Base-by-base conservation (phyloP, 2,329 filamentous ascomycete species). In the Calonectria fujianensis region DNA sequence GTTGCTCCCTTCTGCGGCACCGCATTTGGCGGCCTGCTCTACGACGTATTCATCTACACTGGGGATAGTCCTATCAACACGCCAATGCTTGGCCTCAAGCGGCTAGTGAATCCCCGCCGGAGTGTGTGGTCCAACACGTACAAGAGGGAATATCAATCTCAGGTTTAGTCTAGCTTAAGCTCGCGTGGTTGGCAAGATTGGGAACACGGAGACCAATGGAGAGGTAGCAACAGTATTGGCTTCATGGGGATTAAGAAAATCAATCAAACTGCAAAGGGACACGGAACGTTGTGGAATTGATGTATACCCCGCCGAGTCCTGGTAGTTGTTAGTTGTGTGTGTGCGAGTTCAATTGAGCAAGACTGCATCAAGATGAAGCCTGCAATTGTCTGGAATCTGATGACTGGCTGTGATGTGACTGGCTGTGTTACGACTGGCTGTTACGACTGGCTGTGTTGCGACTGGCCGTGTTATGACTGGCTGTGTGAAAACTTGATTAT, bases 11-110 rank as follows among this genome's bases (percentile, higher is more conserved):
- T 95, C 81, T 82, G 90, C 13, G 94, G 93, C 7, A 91, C 88
- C 78, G 83, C 88, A 0, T 91, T 93, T 76, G 93, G 93, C 4
- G 93, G 91, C 2, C 91, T 92, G 82, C 78, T 94, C 31, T 94
- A 94, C 81, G 93, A 94, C 82, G 81, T 90, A 2, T 91, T 94
- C 82, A 86, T 95, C 50, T 95, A 92, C 82, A 94, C 92, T 0
- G 93, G 93, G 4, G 84, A 93, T n/a, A 93, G 90, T 77, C 93
- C 93, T 1, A 87, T 95, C 77, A 95, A 95, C 84, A 92, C 89
- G 0, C 92, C 92, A 0, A 92, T 88, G 84, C 82, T 94, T 80
- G 93, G 93, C 0, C 80, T 95, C n/a, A 88, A 89, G 78, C 86
- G 90, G 32, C 79, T 93, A 0, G 75, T 84, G 45, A 82, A 82